Conservation (phyloP, 1,284 basidiomycete genomes). For the Leccinum proliferum region DNA sequence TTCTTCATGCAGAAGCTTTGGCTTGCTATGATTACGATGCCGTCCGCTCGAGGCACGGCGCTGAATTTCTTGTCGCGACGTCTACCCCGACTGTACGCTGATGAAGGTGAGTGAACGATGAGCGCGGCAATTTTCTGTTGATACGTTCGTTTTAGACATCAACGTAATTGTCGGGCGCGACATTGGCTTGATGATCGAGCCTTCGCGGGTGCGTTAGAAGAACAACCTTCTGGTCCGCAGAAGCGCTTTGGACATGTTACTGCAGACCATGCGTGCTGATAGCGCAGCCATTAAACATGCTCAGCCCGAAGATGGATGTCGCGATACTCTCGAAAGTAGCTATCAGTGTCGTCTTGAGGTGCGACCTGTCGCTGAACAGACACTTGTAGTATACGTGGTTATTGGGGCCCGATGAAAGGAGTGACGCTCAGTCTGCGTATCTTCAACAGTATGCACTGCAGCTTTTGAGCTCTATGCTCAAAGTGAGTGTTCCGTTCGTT, state of each 20-base stretch:
- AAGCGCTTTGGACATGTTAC: conserved; percentile 75
- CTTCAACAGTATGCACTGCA: conserved; percentile 65
- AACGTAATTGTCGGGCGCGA: conserved; percentile 75
- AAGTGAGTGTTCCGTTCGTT: conserved; percentile 35
- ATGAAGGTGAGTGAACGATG: conserved; percentile 51
- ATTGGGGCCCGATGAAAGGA: conserved; percentile 75
- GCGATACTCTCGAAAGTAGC: conserved; percentile 76
- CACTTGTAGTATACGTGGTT: conserved; percentile 95
- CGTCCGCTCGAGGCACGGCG: conserved; percentile 79
- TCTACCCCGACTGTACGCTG: conserved; percentile 61
- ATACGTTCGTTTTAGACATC: conserved; percentile 49
- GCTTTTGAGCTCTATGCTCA: conserved; percentile 64
- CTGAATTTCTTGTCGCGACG: conserved; percentile 84
- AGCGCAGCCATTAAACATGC: conserved; percentile 64
- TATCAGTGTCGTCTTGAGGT: conserved; percentile 79
- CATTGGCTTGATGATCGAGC: conserved; percentile 92
- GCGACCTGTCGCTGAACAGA: conserved; percentile 91
- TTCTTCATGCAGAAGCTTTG: conserved; percentile 97
- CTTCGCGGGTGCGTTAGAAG: conserved; percentile 84
- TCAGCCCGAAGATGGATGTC: conserved; percentile 52
- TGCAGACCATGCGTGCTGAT: conserved; percentile 71
- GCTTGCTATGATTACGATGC: conserved; percentile 90
- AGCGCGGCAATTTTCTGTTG: neutral
- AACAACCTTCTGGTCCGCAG: conserved; percentile 87
- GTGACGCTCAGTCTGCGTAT: conserved; percentile 67